Conservation (phyloP, 169 alveolate genomes). For the Besnoitia besnoiti region DNA sequence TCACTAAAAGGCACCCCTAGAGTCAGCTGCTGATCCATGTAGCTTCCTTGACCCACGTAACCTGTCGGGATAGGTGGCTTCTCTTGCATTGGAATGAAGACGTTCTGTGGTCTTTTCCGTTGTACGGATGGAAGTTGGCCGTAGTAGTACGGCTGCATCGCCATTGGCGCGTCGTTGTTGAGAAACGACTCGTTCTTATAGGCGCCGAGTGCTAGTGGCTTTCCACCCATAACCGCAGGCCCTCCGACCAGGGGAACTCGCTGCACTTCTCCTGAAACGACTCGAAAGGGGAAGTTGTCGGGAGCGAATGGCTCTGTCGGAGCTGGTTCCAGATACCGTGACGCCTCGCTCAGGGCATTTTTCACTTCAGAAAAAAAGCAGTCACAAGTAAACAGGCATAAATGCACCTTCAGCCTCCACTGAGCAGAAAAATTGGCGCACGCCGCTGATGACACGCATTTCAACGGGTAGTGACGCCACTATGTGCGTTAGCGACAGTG, state of each 20-base stretch:
- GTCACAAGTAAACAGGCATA: background rate
- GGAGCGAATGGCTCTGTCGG: background rate
- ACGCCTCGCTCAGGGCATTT: too few species aligned
- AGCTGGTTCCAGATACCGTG: background rate
- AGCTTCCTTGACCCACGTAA: slow-evolving; percentile 40
- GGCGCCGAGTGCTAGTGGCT: background rate
- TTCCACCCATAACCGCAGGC: background rate
- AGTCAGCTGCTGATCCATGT: slow-evolving; percentile 44
- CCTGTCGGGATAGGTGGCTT: slow-evolving; percentile 50
- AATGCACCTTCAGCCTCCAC: too few species aligned
- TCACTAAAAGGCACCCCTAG: slow-evolving; percentile 65
- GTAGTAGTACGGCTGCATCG: slow-evolving; percentile 66
- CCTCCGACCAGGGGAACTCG: background rate
- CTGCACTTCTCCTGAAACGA: slow-evolving; percentile 20
- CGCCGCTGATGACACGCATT: too few species aligned
- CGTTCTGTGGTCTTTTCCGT: slow-evolving; percentile 40
- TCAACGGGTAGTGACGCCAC: too few species aligned
- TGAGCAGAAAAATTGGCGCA: too few species aligned
- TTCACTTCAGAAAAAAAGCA: background rate
- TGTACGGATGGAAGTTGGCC: slow-evolving; percentile 67
- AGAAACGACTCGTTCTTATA: background rate
- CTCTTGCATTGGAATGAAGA: slow-evolving; percentile 59
- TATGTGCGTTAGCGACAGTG: too few species aligned
- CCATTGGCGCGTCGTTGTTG: slow-evolving; percentile 54
- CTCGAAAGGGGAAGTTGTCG: background rate